Base-by-base conservation (phyloP, 2,329 filamentous ascomycete genomes). In the Atkinsonella hypoxylon region DNA sequence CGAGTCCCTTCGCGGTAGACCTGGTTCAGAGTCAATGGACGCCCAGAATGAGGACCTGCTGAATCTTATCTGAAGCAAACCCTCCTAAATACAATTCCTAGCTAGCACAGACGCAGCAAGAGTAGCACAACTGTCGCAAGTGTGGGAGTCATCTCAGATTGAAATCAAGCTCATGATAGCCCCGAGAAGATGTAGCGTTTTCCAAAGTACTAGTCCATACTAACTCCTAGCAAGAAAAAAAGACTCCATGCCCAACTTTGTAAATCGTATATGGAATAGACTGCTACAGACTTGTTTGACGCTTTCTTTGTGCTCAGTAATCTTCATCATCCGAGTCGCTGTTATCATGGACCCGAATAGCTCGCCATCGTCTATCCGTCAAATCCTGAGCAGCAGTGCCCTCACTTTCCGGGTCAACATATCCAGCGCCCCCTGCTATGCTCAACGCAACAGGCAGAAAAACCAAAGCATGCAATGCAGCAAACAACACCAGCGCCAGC, bases 381-480 rank as follows among this genome's bases (percentile, higher is more conserved):
- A 98, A 70, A 62, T 97, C 91, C 61, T 95, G 89, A 62, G 94
- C 89, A 20, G 97, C 73, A 0, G 91, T 89, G 2, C 90, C 89
- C 60, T 94, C 88, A 49, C 81, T 84, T 62, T 95, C 89, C 0
- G 87, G 83, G 61, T 97, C 89, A 38, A 89, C 76, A 62, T 95
- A 97, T 3, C 91, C 90, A 57, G 84, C 79, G 1, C 93, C 93
- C 17, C 93, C 93, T 47, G 87, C 76, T 47, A 96, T 74, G 62
- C 87, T 94, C 57, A 98, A 74, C 2, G 87, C 85, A 1, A 97
- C 93, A 0, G 93, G 93, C 59, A 98, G 71, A 66, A 97, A 95
- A 8, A 98, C 78, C 45, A 98, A 74, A 0, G 93, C 89, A 66
- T 98, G 93, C 10, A 83, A 77, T 8, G 88, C 88, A 2, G 90